Percentiles rank a stretch among this genome's conserved stretches.
Conservation (phyloP, 331 rosid species). For the Stylosanthes scabra region DNA sequence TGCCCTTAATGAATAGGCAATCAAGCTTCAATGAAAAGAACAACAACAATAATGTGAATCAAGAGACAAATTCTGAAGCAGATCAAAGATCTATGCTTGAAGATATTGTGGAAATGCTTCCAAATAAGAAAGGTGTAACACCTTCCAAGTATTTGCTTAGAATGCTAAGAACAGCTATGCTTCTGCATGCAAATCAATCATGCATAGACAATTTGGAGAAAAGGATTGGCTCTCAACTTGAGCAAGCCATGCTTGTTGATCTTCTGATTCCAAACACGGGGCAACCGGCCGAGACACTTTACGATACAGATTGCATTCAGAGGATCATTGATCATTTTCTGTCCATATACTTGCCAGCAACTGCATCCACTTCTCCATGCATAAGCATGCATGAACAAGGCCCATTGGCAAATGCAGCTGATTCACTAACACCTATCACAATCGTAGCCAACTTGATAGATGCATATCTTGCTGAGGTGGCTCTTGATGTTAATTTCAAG, state of each 20-base stretch:
- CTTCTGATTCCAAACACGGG: conserved; percentile 86
- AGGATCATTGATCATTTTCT: conserved; percentile 83
- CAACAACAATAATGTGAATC: conserved; percentile 25
- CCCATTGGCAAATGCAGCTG: conserved; percentile 50
- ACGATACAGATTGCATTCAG: conserved; percentile 85
- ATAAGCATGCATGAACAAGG: conserved; percentile 51
- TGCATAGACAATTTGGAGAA: conserved; percentile 80
- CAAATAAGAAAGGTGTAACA: conserved; percentile 60
- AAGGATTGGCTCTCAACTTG: conserved; percentile 75
- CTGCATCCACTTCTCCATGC: conserved; percentile 56
- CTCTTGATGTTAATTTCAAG: conserved; percentile 93
- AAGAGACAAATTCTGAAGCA: conserved; percentile 55
- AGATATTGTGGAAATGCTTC: conserved; percentile 74
- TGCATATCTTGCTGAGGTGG: conserved; percentile 85
- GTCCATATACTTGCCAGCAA: conserved; percentile 49
- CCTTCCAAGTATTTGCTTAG: conserved; percentile 72
- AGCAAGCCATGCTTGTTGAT: conserved; percentile 78
- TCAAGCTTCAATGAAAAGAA: conserved; percentile 58
- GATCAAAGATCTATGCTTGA: conserved; percentile 76
- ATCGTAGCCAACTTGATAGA: conserved; percentile 84
- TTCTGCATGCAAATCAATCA: conserved; percentile 67
- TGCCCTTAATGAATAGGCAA: conserved; percentile 76
- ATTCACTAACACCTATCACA: conserved; percentile 64
- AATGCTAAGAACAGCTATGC: conserved; percentile 69
- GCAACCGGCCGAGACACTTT: conserved; percentile 83